Evolutionary conservation across 1,139 yeast genomes (phyloP), one percentile per base, ranked within the genome.

Genomic region (Geotrichum armillariae): DNA sequence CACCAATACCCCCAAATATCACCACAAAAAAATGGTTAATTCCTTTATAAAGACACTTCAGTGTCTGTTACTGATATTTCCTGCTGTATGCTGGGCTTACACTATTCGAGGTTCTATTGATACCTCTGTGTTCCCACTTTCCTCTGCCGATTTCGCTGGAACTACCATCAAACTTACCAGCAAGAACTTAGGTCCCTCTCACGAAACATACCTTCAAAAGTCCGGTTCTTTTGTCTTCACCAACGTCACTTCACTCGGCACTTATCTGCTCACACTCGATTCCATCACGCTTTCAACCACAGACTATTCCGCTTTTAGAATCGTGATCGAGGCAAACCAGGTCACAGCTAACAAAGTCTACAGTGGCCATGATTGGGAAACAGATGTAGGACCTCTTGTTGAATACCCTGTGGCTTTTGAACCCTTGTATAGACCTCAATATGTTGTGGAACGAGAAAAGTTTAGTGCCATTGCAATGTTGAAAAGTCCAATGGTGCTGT

Each of bases 401-500:
- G 56, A 54, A 9, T 60, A 58, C 40, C 72, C 72, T 1, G 48
- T 67, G 25, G 55, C 54, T 16, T 43, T 62, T 21, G 49, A 50
- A 2, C 61, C 62, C 3, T 31, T 61, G 12, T 29, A 35, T 2
- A 48, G 61, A 36, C 52, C 56, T 9, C 41, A 52, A 9, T 60
- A 62, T 35, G 50, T 63, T 21, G 58, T 56, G 18, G 58, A 58
- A 20, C 57, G 73, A 7, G 68, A 66, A 27, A 58, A 59, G 21
- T 70, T 70, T 51, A 64, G 67, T 38, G 49, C 68, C 4, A 41
- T 64, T 23, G 56, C 55, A 25, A 65, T 70, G 62, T 44, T 70
- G 47, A 63, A 62, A 55, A 65, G 64, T 49, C 73, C 73, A 11
- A 68, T 68, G 65, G 69, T 70, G 58, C 55, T 68, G 35, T 53